Evolutionary conservation across 768 basidiomycete genomes (phyloP), one percentile per base, ranked within the genome.

Genomic region (Filobasidium wieringae): DNA sequence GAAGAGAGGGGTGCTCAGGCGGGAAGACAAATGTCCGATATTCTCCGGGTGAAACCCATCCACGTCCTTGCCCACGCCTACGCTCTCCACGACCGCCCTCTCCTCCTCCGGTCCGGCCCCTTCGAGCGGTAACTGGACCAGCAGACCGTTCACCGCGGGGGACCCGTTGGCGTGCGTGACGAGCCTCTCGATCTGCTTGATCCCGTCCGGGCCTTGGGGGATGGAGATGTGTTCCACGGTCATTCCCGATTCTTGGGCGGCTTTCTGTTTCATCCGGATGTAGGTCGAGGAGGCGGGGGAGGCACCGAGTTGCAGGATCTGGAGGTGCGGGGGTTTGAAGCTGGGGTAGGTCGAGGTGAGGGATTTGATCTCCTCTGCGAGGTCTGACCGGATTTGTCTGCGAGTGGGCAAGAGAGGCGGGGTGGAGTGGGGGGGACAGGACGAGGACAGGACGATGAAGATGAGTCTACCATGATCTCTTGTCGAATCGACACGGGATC

Each of bases 31-130:
- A 65, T 90, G 86, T 15, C 95, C 93, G 61, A 97, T 95, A 75
- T 97, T 99, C 75, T 93, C 92, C 4, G 93, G 90, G 77, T 96
- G 90, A 79, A 99, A 99, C 88, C 91, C 95, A 74, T 99, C 95
- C 60, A 99, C 86, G 66, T 99, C 95, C 77, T 99, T 99, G 72
- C 85, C 81, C 17, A 90, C 89, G 59, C 83, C 86, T 59, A 99
- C 83, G 11, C 88, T 85, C 74, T 97, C 93, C n/a, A 91, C 96
- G 53, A 99, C 86, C 26, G 79, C 79, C 53, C 90, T 84, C 72
- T 95, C 92, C 24, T 83, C 89, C 31, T 86, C 87, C 7, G 85
- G 71, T 32, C 79, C 80, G 59, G 96, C 81, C 61, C 91, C 87
- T 27, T 84, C 80, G 1, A 99, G 82, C 24, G 95, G 95, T 12